Conservation (phyloP, 768 basidiomycete species). For the Grammothele lineata region DNA sequence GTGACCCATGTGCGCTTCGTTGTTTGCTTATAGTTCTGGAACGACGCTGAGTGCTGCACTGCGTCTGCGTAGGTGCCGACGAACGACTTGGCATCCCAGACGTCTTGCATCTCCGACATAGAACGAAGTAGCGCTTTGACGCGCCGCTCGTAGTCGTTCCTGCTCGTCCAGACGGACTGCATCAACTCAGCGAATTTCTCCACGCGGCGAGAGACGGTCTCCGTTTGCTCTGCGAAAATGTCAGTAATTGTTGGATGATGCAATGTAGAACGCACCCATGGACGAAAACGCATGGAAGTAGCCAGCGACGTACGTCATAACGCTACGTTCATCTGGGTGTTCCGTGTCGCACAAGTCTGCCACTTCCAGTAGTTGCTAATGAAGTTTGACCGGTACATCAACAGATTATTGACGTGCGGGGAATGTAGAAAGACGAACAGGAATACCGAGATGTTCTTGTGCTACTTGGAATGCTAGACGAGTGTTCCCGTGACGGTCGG, state of each 20-base stretch:
- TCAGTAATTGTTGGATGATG: constrained; percentile 2
- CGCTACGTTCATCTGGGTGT: constrained; percentile 92
- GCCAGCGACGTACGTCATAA: constrained; percentile 97
- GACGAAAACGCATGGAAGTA: constrained; percentile 98
- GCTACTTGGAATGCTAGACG: constrained; percentile 85
- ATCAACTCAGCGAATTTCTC: constrained; percentile 96
- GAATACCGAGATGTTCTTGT: constrained; percentile 84
- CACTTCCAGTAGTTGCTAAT: constrained; percentile 91
- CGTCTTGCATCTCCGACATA: constrained; percentile 58
- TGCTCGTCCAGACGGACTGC: constrained; percentile 84
- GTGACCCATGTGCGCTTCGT: constrained; percentile 85
- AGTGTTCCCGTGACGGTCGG: constrained; percentile 79
- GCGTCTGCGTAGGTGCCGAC: constrained; percentile 78
- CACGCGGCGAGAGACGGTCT: constrained; percentile 89
- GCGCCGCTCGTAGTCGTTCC: constrained; percentile 91
- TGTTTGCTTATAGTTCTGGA: constrained; percentile 79
- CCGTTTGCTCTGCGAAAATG: constrained; percentile 71
- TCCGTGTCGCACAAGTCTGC: constrained; percentile 86
- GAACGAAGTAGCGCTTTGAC: constrained; percentile 67
- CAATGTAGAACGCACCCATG: constrained; percentile 65
- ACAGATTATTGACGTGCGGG: constrained; percentile 7
- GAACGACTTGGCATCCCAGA: constrained; percentile 67
- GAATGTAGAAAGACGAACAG: constrained; percentile 50
- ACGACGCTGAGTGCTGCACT: constrained; percentile 66
- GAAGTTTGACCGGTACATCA: neutral